These are phyloP conservation scores for Inga leiocalycina DNA, from an alignment of 306 rosid genomes.

Conservation along the genomic window DNA sequence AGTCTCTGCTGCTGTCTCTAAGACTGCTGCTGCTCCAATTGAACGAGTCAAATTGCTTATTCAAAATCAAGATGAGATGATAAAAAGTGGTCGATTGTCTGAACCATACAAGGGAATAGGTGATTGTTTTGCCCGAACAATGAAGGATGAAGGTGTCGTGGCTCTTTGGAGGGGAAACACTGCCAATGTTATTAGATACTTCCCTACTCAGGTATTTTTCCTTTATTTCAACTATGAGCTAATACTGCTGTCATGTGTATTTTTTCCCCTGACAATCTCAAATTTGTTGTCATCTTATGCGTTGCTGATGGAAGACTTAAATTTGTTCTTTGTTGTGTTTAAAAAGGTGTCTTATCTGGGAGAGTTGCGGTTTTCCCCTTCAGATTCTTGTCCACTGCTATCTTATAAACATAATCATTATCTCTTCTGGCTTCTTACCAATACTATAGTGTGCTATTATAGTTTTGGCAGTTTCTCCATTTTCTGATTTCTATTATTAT, in stretches of 20 bases:
- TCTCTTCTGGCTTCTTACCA: background rate
- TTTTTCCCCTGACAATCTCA: background rate
- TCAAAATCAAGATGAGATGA: slow-evolving; percentile 91
- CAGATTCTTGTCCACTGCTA: background rate
- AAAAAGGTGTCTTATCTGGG: background rate
- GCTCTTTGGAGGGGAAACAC: slow-evolving; percentile 93
- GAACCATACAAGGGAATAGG: slow-evolving; percentile 82
- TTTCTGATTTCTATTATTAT: background rate
- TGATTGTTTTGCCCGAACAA: slow-evolving; percentile 84
- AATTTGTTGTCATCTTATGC: background rate
- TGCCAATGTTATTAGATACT: slow-evolving; percentile 90
- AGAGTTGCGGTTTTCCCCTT: background rate
- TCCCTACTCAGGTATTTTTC: slow-evolving; percentile 75
- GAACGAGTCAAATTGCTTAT: slow-evolving; percentile 81
- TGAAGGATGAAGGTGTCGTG: slow-evolving; percentile 81
- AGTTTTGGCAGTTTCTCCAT: background rate
- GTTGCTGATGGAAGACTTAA: background rate
- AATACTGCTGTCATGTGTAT: background rate
- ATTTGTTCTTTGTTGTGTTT: background rate
- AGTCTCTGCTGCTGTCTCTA: slow-evolving; percentile 90
- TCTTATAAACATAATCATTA: background rate
- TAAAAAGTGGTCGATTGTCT: slow-evolving; percentile 75
- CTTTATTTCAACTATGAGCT: background rate
- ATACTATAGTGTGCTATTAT: background rate
- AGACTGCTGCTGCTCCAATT: slow-evolving; percentile 94